These are phyloP conservation scores for Penicillium coffeae DNA, from an alignment of 495 filamentous ascomycete genomes.

Conservation along the genomic window DNA sequence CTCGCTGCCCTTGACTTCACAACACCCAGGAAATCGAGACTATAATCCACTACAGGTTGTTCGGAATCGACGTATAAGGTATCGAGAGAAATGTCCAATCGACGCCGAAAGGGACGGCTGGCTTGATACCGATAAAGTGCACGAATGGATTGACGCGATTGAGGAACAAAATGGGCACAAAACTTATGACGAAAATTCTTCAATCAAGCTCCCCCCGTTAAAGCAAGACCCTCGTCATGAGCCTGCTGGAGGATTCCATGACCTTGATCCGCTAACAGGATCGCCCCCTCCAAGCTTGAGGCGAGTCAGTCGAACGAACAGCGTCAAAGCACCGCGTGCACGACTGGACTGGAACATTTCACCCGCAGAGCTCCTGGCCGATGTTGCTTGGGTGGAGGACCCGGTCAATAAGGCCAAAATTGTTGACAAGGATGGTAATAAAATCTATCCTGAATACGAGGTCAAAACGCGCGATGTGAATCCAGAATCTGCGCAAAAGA, in stretches of 20 bases:
- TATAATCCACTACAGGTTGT: slow-evolving; percentile 90
- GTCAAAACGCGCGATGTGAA: slow-evolving; percentile 21
- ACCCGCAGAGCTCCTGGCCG: slow-evolving; percentile 77
- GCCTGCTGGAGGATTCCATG: slow-evolving; percentile 15
- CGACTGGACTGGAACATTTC: slow-evolving; percentile 76
- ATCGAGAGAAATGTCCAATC: slow-evolving; percentile 65
- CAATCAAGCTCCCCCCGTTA: slow-evolving; percentile 55
- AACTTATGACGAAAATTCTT: slow-evolving; percentile 43
- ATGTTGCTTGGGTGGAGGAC: slow-evolving; percentile 81
- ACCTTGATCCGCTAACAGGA: slow-evolving; percentile 20
- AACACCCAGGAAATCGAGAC: slow-evolving; percentile 45
- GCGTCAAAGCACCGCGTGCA: slow-evolving; percentile 55
- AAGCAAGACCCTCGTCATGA: slow-evolving; percentile 23
- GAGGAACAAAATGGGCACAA: slow-evolving; percentile 43
- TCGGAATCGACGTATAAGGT: slow-evolving; percentile 75
- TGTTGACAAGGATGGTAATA: slow-evolving; percentile 67
- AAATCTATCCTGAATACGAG: slow-evolving; percentile 57
- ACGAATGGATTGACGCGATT: slow-evolving; percentile 69
- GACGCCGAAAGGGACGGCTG: slow-evolving; percentile 73
- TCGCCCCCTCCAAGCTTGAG: slow-evolving; percentile 36
- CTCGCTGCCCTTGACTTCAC: slow-evolving; percentile 5
- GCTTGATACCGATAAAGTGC: slow-evolving; percentile 64
- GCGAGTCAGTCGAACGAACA: slow-evolving; percentile 32
- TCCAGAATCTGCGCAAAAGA: slow-evolving; percentile 14
- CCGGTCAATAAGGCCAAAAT: slow-evolving; percentile 68